These are phyloP conservation scores for Pichia heedii DNA, from an alignment of 805 yeast species.

Conservation along the genomic window DNA sequence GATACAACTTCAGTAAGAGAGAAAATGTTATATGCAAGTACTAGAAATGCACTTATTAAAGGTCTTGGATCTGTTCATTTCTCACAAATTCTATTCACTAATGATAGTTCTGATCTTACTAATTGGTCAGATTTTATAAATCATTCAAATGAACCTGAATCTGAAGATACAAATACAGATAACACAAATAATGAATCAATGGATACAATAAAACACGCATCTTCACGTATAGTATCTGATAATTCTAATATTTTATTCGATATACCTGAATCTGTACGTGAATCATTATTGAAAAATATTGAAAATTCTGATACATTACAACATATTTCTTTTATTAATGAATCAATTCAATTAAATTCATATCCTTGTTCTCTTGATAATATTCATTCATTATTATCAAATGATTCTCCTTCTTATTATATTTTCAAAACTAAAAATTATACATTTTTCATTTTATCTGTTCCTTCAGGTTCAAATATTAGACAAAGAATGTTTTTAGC, in stretches of 20 bases:
- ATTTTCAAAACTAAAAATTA: slow-evolving; percentile 5
- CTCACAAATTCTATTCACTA: slow-evolving; percentile 31
- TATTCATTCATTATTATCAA: not conserved
- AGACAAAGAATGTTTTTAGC: slow-evolving; percentile 92
- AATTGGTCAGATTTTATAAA: slow-evolving; percentile 37
- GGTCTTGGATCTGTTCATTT: slow-evolving; percentile 52
- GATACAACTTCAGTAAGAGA: slow-evolving; percentile 71
- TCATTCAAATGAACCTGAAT: slow-evolving; percentile 32
- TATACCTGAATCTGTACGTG: not conserved
- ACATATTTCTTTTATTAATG: not conserved
- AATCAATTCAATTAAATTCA: not conserved
- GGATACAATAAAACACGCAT: not conserved
- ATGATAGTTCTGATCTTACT: slow-evolving; percentile 42
- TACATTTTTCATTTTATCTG: slow-evolving; percentile 57
- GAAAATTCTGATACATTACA: not conserved
- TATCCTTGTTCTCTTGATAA: not conserved
- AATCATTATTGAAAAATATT: not conserved
- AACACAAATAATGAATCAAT: not conserved
- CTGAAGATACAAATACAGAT: slow-evolving; percentile 14
- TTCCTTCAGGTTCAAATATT: slow-evolving; percentile 86
- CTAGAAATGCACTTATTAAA: slow-evolving; percentile 66
- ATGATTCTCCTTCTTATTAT: slow-evolving; percentile 5
- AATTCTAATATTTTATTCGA: not conserved
- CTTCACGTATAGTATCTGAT: not conserved
- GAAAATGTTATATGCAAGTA: slow-evolving; percentile 92